Conservation (phyloP, 176 grass and related monocot species). For the Musa schizocarpa region DNA sequence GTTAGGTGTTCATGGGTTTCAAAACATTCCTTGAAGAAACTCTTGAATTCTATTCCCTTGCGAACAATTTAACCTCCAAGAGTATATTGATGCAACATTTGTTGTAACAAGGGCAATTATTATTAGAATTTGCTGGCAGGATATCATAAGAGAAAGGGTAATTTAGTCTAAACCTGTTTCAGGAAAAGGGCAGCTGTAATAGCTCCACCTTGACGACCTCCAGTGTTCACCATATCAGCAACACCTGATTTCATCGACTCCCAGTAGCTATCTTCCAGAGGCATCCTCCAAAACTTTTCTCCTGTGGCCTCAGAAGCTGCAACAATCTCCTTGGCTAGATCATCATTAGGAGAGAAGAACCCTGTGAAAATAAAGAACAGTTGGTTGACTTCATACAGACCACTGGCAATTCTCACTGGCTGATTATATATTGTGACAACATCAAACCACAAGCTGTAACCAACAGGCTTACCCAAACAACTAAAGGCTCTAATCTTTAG, state of each 20-base stretch:
- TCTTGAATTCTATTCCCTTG: not conserved
- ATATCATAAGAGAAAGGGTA: not conserved
- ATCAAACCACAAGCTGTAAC: no score
- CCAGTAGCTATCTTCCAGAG: constrained; percentile 92
- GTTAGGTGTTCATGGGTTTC: no score
- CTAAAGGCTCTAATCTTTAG: no score
- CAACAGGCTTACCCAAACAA: no score
- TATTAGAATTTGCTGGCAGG: not conserved
- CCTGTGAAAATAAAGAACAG: constrained; percentile 29
- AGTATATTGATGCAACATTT: not conserved
- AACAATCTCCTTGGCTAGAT: constrained; percentile 73
- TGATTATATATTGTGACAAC: not conserved
- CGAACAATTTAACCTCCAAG: not conserved
- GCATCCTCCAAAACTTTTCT: constrained; percentile 93
- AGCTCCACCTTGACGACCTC: constrained; percentile 71
- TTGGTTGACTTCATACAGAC: not conserved
- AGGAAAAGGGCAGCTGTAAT: constrained; percentile 87
- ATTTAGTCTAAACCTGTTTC: constrained; percentile 56
- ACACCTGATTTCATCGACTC: constrained; percentile 89
- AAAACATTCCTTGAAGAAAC: no score
- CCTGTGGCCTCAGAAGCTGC: constrained; percentile 70
- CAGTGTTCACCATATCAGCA: constrained; percentile 94
- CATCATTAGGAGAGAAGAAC: constrained; percentile 75
- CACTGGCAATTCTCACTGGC: not conserved
- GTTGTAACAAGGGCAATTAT: not conserved